Percentiles rank a stretch among this genome's conserved stretches.
Evolutionary conservation across 805 yeast genomes (phyloP).

Genomic region (Yarrowia bubula): DNA sequence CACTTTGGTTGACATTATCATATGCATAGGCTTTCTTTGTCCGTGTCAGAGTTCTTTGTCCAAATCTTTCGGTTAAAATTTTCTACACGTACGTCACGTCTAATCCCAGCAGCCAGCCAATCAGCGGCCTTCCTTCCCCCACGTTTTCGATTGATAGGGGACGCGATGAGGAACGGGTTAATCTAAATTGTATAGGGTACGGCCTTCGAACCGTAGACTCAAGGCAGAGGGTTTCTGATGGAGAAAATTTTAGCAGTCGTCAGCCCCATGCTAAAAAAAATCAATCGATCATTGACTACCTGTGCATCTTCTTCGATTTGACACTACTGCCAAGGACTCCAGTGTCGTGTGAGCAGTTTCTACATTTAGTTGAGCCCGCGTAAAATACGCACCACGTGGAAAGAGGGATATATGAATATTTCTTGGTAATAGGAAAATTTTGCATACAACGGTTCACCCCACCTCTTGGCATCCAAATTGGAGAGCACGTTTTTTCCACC

Average conservation of each 20-base stretch:
- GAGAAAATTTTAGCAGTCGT: background rate
- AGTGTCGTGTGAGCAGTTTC: constrained; percentile 10
- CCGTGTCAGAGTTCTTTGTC: background rate
- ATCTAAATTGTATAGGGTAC: background rate
- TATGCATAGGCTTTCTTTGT: constrained; percentile 9
- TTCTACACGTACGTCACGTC: constrained; percentile 11
- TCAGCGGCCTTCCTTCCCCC: background rate
- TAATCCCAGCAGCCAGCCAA: background rate
- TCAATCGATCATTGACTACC: constrained; percentile 5
- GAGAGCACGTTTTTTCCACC: background rate
- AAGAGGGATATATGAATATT: background rate
- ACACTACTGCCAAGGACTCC: constrained; percentile 9
- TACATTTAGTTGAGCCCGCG: background rate
- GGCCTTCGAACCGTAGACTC: background rate
- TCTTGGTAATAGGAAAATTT: background rate
- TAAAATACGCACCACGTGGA: constrained; percentile 3
- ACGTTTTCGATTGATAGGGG: constrained; percentile 24
- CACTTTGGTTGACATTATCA: constrained; percentile 13
- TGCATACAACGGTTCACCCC: background rate
- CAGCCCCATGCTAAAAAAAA: background rate
- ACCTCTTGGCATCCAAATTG: background rate
- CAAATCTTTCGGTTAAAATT: constrained; percentile 11
- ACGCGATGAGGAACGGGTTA: constrained; percentile 6
- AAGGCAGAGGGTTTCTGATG: background rate
- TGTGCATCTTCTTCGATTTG: background rate